Evolutionary conservation across 2,329 filamentous ascomycete genomes (phyloP), one percentile per base, ranked within the genome.

Genomic region (Phialophora macrospora): DNA sequence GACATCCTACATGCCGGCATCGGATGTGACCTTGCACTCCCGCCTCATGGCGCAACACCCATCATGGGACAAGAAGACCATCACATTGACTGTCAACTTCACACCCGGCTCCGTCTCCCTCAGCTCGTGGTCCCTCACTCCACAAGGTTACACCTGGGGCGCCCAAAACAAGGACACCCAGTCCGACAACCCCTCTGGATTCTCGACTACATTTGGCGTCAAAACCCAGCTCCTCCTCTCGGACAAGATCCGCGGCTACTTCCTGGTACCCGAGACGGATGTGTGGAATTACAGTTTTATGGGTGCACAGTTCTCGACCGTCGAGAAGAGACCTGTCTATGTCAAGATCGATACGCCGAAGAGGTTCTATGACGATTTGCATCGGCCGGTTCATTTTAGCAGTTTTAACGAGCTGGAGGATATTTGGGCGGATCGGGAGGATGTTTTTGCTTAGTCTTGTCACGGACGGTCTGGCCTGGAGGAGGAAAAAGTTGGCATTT

Each of bases 201-300:
- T 99, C 82, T 89, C 88, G 64, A 96, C 92, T 28, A 88, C 83
- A 65, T 96, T 98, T 87, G 95, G 95, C 60, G 91, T 96, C 79
- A 98, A 98, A 82, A 93, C 92, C 72, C 96, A 99, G 81, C 82
- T 99, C 62, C 82, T 99, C 30, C 86, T 99, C 60, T 96, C 91
- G 70, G 94, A 97, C 73, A 91, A 93, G 77, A 97, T 97, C 77
- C 88, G 91, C 72, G 96, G 95, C 30, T 98, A 93, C 82, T 99
- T 99, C 87, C 82, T 99, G 62, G 93, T 98, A 24, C 95, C 95
- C 0, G 93, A 97, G 75, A 89, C 90, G 62, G 89, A 88, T 68
- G 85, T 90, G 67, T 99, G 95, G 95, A 99, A 99, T 80, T 99
- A 97, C 82, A 95, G 91, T 78, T 99, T 99, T 84, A 92, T 98